Base-by-base conservation (phyloP, 2,329 filamentous ascomycete species). In the Pyrenophora teres region DNA sequence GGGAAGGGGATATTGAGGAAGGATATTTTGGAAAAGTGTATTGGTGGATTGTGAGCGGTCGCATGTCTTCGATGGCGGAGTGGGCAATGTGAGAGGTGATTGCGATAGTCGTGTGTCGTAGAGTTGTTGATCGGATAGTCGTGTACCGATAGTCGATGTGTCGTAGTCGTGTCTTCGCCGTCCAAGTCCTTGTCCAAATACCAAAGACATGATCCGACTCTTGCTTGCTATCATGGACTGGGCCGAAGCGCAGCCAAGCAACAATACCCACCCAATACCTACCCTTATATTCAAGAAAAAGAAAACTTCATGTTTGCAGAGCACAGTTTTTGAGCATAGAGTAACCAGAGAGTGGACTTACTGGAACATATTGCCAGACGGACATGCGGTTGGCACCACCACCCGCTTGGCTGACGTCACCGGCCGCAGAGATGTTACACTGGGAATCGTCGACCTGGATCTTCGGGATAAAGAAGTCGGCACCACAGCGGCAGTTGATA, bases 291-390 rank as follows among this genome's bases (percentile, higher is more conserved):
- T 9, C 6, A 25, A 9, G 8, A 25, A 1, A 36, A 16, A 36
- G 15, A 13, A 10, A 16, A 18, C 15, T 7, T 36, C 46, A 41
- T 13, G 40, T 36, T 51, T 51, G 40, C 40, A 55, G 52, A 55
- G 47, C 48, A 55, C 44, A 52, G 47, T 43, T 55, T 51, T 45
- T 30, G 52, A 55, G 40, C 48, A 51, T 46, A 48, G 36, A 55
- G 52, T 23, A 51, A 6, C 19, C 3, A 10, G 33, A 41, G 33
- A 15, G 10, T 30, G 35, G 52, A 55, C 48, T 44, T 43, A 55
- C 44, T 40, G 8, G 1, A 27, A 31, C 51, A 10, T 15, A 16
- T 30, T 30, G 27, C 35, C 33, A 46, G 25, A 46, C 10, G 2
- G 43, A 25, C 12, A 31, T 21, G 10, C 5, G 21, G 18, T 12